phyloP scores from a whole-genome alignment of 225 moss, liverwort and hornwort genomes.

The Pseudisothecium myosuroides region DNA sequence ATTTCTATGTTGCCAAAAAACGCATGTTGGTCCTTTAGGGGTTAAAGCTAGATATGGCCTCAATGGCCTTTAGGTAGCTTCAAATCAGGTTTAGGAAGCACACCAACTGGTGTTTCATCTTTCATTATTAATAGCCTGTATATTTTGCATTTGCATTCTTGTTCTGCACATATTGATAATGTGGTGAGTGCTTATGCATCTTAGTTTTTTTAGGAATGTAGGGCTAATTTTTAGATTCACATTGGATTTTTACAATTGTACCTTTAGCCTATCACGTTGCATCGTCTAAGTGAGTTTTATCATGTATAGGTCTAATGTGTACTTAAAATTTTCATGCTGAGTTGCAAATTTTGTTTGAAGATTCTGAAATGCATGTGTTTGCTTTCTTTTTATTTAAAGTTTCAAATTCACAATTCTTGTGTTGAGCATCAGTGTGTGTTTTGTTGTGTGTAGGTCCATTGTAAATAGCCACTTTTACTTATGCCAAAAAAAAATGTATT shows the following conservation, averaged over 20 bases:
- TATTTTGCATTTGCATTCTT: not conserved
- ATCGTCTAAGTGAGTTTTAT: rapidly evolving
- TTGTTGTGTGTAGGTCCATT: rapidly evolving
- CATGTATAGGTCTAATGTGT: rapidly evolving
- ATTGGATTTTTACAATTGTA: not conserved
- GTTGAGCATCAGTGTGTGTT: rapidly evolving
- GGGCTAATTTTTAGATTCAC: not conserved
- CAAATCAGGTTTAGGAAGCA: not conserved
- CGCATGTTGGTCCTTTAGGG: too few relatives aligned
- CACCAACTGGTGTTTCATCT: not conserved
- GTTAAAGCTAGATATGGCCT: not conserved
- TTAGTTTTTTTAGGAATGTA: not conserved
- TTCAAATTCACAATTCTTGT: not conserved
- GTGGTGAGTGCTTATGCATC: not conserved
- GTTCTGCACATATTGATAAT: not conserved
- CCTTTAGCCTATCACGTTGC: rapidly evolving
- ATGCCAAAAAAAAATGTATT: not conserved
- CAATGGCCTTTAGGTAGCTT: not conserved
- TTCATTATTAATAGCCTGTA: not conserved
- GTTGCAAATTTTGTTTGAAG: not conserved
- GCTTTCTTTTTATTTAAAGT: not conserved
- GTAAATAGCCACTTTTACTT: not conserved
- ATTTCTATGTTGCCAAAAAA: too few relatives aligned
- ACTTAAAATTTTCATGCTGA: not conserved
- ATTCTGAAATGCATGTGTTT: not conserved